Conservation (phyloP, 176 grass and related monocot species). For the Leersia perrieri region DNA sequence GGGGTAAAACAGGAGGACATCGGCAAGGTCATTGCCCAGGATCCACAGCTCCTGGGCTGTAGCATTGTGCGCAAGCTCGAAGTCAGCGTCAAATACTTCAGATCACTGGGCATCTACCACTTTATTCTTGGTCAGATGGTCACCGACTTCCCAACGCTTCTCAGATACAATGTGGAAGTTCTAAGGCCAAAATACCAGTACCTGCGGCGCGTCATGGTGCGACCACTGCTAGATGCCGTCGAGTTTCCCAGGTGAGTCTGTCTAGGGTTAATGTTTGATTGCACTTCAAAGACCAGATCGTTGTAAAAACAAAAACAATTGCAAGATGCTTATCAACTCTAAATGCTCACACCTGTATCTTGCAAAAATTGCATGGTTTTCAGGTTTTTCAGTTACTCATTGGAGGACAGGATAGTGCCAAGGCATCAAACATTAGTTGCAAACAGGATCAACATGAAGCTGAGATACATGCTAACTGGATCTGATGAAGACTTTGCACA, state of each 20-base stretch:
- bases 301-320: not conserved
- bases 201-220: slow-evolving; percentile 91
- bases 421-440: slow-evolving; percentile 66
- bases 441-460: slow-evolving; percentile 87
- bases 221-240: slow-evolving; percentile 73
- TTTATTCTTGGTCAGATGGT: slow-evolving; percentile 73
- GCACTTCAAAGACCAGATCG: not conserved
- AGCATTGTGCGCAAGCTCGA: slow-evolving; percentile 88
- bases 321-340: not conserved
- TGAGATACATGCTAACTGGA: slow-evolving; percentile 75
- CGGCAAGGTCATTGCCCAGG: slow-evolving; percentile 84
- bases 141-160: slow-evolving; percentile 79
- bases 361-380: not conserved
- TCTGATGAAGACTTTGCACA: slow-evolving; percentile 70
- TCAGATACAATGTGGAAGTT: slow-evolving; percentile 76
- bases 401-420: slow-evolving; percentile 74
- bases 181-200: slow-evolving; percentile 85
- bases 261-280: not conserved
- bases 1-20: slow-evolving; percentile 76
- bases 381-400: slow-evolving; percentile 96
- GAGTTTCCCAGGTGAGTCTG: slow-evolving; percentile 78
- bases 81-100: slow-evolving; percentile 78
- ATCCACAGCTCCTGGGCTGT: slow-evolving; percentile 87
- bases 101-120: slow-evolving; percentile 82
- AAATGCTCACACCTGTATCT: not conserved